These are phyloP conservation scores for Fusarium penzigii DNA, from an alignment of 2,329 filamentous ascomycete genomes.

Conservation along the genomic window DNA sequence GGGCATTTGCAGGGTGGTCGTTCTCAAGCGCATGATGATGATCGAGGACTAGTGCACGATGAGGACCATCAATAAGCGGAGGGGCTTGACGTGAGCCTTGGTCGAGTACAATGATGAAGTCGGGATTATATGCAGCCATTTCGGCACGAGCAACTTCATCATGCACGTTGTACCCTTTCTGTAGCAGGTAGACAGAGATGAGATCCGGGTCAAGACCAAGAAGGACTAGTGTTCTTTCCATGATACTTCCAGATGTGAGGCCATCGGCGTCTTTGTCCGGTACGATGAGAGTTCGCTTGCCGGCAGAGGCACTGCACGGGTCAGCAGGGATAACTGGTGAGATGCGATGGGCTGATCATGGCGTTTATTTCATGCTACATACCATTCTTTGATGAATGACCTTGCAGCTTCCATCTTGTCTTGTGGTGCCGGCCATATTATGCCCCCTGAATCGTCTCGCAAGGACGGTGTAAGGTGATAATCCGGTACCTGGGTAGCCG, in stretches of 20 bases:
- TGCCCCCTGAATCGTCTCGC: constrained; percentile 44
- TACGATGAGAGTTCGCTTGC: constrained; percentile 58
- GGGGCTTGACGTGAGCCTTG: constrained; percentile 61
- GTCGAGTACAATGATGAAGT: constrained; percentile 64
- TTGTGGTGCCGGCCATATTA: constrained; percentile 63
- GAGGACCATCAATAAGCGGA: constrained; percentile 51
- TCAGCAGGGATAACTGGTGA: background rate
- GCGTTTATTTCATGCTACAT: constrained; percentile 19
- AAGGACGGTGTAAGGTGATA: constrained; percentile 14
- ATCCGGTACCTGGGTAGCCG: background rate
- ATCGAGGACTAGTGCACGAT: constrained; percentile 62
- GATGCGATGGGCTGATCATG: background rate
- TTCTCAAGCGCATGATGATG: constrained; percentile 59
- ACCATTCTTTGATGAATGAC: constrained; percentile 60
- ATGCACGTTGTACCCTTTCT: constrained; percentile 61
- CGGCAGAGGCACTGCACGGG: constrained; percentile 46
- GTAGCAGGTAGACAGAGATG: constrained; percentile 59
- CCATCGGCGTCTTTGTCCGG: constrained; percentile 73
- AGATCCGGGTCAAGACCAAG: constrained; percentile 55
- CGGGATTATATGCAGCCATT: constrained; percentile 52
- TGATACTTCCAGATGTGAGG: constrained; percentile 62
- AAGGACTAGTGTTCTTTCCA: constrained; percentile 58
- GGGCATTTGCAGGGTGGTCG: constrained; percentile 56
- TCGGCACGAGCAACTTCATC: constrained; percentile 50
- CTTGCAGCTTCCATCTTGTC: constrained; percentile 57